Evolutionary conservation across 2,329 filamentous ascomycete genomes (phyloP).

Genomic region (Fusarium sp.): DNA sequence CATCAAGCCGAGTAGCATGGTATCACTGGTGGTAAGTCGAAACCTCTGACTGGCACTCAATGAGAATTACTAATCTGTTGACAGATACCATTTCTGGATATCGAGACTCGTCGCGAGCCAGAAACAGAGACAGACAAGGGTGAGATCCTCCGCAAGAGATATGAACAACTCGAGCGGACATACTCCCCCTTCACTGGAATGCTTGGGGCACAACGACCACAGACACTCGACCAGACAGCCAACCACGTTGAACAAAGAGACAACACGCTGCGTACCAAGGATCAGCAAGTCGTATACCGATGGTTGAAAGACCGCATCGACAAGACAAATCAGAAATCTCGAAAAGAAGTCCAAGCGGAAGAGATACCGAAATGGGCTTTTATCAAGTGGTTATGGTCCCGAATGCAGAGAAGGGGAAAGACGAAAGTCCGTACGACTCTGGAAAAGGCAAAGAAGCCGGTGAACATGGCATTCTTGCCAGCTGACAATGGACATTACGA

Average conservation of each 20-base stretch:
- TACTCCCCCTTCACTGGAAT: background rate
- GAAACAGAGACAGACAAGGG: background rate
- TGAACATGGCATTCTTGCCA: background rate
- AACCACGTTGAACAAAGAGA: background rate
- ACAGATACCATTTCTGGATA: background rate
- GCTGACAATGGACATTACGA: background rate
- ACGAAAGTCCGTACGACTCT: background rate
- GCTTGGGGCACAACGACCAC: background rate
- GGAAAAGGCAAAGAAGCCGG: background rate
- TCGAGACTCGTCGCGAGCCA: background rate
- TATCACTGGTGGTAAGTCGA: background rate
- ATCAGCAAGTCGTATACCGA: background rate
- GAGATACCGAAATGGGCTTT: background rate
- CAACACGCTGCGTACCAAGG: background rate
- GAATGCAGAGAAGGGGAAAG: background rate
- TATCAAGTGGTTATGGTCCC: background rate
- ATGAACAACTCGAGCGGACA: background rate
- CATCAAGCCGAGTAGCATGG: background rate
- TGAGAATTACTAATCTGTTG: no score
- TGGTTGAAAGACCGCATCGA: background rate
- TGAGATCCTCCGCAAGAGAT: background rate
- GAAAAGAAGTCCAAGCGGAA: background rate
- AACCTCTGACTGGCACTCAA: accelerated
- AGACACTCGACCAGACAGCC: background rate
- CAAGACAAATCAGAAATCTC: background rate